Percentiles rank a stretch among this genome's conserved stretches.
phyloP scores from a whole-genome alignment of 2,329 filamentous ascomycete genomes.

The Cladosporium sp. region DNA sequence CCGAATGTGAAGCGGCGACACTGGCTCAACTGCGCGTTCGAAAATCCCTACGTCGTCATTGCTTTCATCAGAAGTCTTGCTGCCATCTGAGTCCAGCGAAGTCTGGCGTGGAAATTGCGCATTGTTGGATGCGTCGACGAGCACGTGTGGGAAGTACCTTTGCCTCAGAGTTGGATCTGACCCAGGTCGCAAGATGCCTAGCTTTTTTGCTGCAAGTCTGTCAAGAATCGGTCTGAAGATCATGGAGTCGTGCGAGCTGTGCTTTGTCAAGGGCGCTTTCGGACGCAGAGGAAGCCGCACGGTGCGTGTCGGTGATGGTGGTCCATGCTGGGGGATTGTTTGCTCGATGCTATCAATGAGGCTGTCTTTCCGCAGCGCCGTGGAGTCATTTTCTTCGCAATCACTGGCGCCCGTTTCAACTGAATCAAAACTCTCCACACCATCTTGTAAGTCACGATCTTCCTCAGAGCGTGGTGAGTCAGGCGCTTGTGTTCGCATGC shows the following conservation, averaged over 20 bases:
- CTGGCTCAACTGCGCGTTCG: not conserved
- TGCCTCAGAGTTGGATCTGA: slow-evolving; percentile 1
- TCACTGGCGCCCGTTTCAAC: not conserved
- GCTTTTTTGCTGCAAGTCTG: not conserved
- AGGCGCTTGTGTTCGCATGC: not conserved
- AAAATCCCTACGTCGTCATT: not conserved
- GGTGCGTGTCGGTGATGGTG: not conserved
- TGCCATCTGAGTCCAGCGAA: not conserved
- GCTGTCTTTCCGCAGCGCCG: not conserved
- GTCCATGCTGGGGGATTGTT: not conserved
- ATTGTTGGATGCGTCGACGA: not conserved
- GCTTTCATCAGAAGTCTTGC: not conserved
- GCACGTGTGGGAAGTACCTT: slow-evolving; percentile 1
- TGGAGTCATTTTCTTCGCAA: not conserved
- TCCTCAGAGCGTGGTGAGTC: not conserved
- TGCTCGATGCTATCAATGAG: not conserved
- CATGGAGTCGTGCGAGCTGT: not conserved
- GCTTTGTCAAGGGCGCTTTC: not conserved
- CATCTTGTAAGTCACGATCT: not conserved
- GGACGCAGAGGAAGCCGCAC: slow-evolving; percentile 5
- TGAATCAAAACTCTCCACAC: not conserved
- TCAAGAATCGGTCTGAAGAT: slow-evolving; percentile 8
- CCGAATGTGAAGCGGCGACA: slow-evolving; percentile 2
- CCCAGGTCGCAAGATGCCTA: slow-evolving; percentile 1
- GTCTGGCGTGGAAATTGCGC: not conserved